Percentiles rank a stretch among this genome's conserved stretches.
Conservation (phyloP, 305 asterid species). For the Fraxinus velutina region DNA sequence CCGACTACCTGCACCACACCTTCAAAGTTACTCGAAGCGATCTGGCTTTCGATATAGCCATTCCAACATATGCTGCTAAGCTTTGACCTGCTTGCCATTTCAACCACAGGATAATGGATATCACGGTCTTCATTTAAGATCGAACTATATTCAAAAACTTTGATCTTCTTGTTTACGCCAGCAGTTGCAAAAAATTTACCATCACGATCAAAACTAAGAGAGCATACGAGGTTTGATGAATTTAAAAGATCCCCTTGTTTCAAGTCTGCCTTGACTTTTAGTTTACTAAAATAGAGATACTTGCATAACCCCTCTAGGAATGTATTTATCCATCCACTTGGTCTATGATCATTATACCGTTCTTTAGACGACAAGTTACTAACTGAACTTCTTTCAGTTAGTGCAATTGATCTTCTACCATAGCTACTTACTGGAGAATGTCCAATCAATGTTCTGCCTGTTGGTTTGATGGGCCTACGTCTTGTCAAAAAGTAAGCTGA, state of each 20-base stretch:
- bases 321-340: conserved; percentile 65
- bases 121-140: conserved; percentile 67
- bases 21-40: conserved; percentile 96
- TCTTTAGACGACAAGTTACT: conserved; percentile 63
- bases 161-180: conserved; percentile 94
- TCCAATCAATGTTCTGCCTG: conserved; percentile 39
- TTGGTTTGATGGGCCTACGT: conserved; percentile 43
- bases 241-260: conserved; percentile 92
- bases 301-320: conserved; percentile 81
- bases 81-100: conserved; percentile 85
- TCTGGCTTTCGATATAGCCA: conserved; percentile 86
- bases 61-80: conserved; percentile 98
- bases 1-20: conserved; percentile 84
- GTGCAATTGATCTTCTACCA: conserved; percentile 48
- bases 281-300: conserved; percentile 72
- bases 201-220: conserved; percentile 94
- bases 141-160: conserved; percentile 80
- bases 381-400: conserved; percentile 68
- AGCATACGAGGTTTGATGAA: conserved; percentile 88
- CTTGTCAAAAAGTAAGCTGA: conserved; percentile 73
- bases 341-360: conserved; percentile 40
- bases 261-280: conserved; percentile 83
- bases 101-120: conserved; percentile 92
- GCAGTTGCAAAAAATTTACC: conserved; percentile 96
- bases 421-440: conserved; percentile 47